Conservation (phyloP, 768 basidiomycete species). For the Trametes meyenii region DNA sequence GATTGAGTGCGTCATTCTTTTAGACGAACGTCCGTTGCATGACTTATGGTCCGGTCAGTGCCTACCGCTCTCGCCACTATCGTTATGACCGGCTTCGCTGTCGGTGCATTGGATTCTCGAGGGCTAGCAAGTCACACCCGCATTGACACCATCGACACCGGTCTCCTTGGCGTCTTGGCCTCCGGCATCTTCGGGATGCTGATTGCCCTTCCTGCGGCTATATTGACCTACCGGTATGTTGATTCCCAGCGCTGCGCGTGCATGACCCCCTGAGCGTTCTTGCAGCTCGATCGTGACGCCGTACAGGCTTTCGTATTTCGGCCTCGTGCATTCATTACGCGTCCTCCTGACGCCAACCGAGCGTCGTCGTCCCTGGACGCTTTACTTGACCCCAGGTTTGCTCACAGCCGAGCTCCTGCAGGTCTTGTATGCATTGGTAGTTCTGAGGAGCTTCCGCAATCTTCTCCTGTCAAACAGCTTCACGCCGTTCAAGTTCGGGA, state of each 20-base stretch:
- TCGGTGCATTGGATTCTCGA: conserved; percentile 59
- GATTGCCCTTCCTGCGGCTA: conserved; percentile 65
- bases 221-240: conserved; percentile 75
- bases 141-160: conserved; percentile 62
- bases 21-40: too few species aligned
- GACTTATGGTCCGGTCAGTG: conserved; percentile 45
- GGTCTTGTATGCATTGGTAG: conserved; percentile 47
- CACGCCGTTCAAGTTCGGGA: conserved; percentile 49
- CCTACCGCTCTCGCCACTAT: conserved; percentile 51
- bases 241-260: not conserved
- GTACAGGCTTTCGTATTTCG: conserved; percentile 68
- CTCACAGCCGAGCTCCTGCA: conserved; percentile 47
- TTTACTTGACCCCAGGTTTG: conserved; percentile 79
- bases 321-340: conserved; percentile 59
- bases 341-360: conserved; percentile 82
- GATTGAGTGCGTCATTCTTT: conserved; percentile 51
- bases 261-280: not conserved
- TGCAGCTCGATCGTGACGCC: conserved; percentile 82
- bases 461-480: conserved; percentile 62
- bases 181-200: conserved; percentile 71
- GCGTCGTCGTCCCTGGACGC: conserved; percentile 73
- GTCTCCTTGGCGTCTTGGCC: conserved; percentile 60
- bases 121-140: conserved; percentile 60
- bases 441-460: conserved; percentile 46
- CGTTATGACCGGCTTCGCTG: conserved; percentile 57